Evolutionary conservation across 441 rosid species (phyloP).

Genomic region (Pelargonium cotyledonis): DNA sequence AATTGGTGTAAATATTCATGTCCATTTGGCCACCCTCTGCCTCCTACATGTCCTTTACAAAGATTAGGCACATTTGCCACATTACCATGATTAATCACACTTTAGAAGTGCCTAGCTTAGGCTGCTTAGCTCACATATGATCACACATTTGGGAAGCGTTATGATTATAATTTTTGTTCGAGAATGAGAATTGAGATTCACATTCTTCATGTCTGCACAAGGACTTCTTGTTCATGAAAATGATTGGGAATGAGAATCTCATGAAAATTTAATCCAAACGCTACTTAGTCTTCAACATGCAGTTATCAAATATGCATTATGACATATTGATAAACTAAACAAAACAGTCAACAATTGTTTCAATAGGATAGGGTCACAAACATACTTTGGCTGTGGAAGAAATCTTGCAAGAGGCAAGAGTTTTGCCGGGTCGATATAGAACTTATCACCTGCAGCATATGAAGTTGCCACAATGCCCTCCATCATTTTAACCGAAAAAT

Average conservation of each 20-base stretch:
- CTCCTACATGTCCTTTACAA: too few species aligned
- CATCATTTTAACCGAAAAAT: conserved; percentile 82
- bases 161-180: too few species aligned
- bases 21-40: too few species aligned
- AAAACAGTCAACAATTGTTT: neutral
- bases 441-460: conserved; percentile 63
- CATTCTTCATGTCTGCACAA: too few species aligned
- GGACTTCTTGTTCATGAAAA: neutral
- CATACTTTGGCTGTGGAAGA: conserved; percentile 90
- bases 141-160: too few species aligned
- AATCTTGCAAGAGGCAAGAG: conserved; percentile 80
- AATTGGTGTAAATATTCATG: too few species aligned
- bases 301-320: neutral
- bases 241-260: too few species aligned
- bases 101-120: too few species aligned
- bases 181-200: too few species aligned
- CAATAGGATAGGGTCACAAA: conserved; percentile 9
- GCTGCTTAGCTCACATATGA: too few species aligned
- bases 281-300: neutral
- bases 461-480: conserved; percentile 94
- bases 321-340: neutral
- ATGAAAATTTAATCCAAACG: neutral
- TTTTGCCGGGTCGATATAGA: conserved; percentile 71
- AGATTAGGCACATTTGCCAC: too few species aligned
- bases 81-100: too few species aligned